Conservation (phyloP, 192 early-diverging fungal genomes). For the Radiomyces spectabilis region DNA sequence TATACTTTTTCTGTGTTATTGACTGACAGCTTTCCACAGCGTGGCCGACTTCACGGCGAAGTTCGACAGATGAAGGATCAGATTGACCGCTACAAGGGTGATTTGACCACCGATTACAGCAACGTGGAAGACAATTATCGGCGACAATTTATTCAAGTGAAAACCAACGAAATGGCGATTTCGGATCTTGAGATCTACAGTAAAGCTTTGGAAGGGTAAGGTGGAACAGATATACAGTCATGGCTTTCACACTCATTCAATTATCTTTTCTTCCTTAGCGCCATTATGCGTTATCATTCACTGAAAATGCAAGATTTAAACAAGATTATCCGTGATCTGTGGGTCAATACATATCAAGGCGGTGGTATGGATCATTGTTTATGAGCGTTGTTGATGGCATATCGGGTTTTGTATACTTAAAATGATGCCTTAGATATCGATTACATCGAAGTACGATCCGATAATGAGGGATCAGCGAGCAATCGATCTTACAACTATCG, state of each 20-base stretch:
- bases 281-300: conserved; percentile 87
- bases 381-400: not conserved
- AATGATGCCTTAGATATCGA: conserved; percentile 73
- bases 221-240: too few relatives aligned
- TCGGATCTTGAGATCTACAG: conserved; percentile 79
- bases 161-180: conserved; percentile 65
- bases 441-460: conserved; percentile 90
- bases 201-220: conserved; percentile 69
- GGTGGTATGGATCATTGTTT: conserved; percentile 37
- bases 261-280: conserved; percentile 24
- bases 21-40: too few relatives aligned
- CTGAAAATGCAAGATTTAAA: conserved; percentile 97
- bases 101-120: conserved; percentile 69
- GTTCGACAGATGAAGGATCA: conserved; percentile 79
- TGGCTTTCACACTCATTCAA: too few relatives aligned
- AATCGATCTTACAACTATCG: conserved; percentile 85
- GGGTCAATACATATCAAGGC: conserved; percentile 94
- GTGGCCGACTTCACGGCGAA: conserved; percentile 63
- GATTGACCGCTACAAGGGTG: conserved; percentile 40
- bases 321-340: conserved; percentile 91
- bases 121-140: conserved; percentile 67
- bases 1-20: too few relatives aligned
- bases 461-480: conserved; percentile 60
- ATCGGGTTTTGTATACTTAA: not conserved
- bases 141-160: conserved; percentile 59